phyloP scores from a whole-genome alignment of 2,329 filamentous ascomycete species.

The Fusarium buharicum region DNA sequence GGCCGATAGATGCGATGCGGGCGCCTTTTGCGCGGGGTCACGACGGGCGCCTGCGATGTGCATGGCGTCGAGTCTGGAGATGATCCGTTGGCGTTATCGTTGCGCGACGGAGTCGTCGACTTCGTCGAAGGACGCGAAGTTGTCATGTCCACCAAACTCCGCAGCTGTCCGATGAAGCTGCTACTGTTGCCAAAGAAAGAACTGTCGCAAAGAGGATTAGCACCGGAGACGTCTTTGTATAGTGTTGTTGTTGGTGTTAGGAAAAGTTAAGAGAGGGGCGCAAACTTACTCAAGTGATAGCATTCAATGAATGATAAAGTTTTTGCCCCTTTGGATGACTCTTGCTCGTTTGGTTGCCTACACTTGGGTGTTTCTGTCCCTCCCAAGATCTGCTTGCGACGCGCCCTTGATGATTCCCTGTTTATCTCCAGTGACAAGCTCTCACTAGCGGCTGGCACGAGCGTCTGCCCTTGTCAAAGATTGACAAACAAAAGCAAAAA shows the following conservation, averaged over 20 bases:
- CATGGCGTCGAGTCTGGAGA: conserved; percentile 40
- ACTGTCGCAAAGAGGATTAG: conserved; percentile 31
- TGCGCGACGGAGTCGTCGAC: conserved; percentile 22
- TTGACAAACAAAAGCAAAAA: conserved; percentile 39
- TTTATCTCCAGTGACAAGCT: conserved; percentile 42
- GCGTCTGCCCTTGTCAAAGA: conserved; percentile 41
- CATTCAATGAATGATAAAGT: conserved; percentile 34
- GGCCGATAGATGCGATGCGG: conserved; percentile 53
- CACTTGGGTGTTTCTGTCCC: conserved; percentile 25
- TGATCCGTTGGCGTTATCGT: conserved; percentile 2
- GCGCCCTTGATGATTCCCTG: conserved; percentile 42
- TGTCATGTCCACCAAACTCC: conserved; percentile 46
- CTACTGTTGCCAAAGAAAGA: conserved; percentile 43
- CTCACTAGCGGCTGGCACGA: conserved; percentile 44
- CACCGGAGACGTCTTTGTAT: conserved; percentile 3
- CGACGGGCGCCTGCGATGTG: conserved; percentile 41
- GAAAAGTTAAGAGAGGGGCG: neutral
- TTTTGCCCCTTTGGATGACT: conserved; percentile 22
- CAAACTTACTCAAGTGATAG: conserved; percentile 46
- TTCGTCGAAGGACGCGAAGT: conserved; percentile 29
- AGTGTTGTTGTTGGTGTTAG: conserved; percentile 8
- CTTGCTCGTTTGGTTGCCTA: conserved; percentile 36
- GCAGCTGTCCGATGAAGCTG: conserved; percentile 47
- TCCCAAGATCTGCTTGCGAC: conserved; percentile 27
- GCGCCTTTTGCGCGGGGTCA: conserved; percentile 40